Evolutionary conservation across 176 grass and related monocot genomes (phyloP), one percentile per base, ranked within the genome.

Genomic region (Ananas comosus): DNA sequence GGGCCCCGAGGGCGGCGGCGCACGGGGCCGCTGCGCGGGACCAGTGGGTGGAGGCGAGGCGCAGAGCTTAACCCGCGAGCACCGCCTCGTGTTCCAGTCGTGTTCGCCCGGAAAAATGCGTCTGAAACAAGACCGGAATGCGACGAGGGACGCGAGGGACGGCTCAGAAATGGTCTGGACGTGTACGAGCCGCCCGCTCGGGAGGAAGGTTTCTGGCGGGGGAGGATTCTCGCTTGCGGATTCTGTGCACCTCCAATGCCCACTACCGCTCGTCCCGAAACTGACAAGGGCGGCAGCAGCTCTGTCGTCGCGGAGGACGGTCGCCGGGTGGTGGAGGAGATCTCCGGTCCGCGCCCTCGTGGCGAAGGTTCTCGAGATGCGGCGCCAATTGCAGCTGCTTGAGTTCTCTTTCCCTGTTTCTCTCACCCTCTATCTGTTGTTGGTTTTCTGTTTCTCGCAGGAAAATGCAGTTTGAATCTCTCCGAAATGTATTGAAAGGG

Each of bases 211-310:
- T 66, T 64, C 16, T 75, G 49, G 73, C 73, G 2, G 73, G 73
- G 49, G n/a, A 75, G 13, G 63, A 24, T 75, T 75, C 63, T 66
- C 73, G 14, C 73, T 75, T 12, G 73, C 73, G 9, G 73, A 75
- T n/a, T 47, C 73, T 75, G 10, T 75, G 13, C 63, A 75, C 50
- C 73, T 75, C 73, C 73, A 75, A 66, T 50, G 49, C 63, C 24
- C 63, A 67, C 64, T 75, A 67, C 73, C n/a, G n/a, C 64, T 75
- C 9, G 73, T 66, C 14, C 10, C 0, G 22, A 63, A 14, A 54
- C 23, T 0, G 64, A 75, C 2, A 66, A 12, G 64, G 50, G n/a
- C n/a, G 10, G 9, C 24, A 54, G 22, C 49, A 54, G 22, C 49
- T 75, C 53, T 75, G 14, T 47, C 63, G 1, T 66, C 63, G 11